Percentiles rank a stretch among this genome's conserved stretches.
These are phyloP conservation scores for Alternaria panax DNA, from an alignment of 2,329 filamentous ascomycete genomes.

Conservation along the genomic window DNA sequence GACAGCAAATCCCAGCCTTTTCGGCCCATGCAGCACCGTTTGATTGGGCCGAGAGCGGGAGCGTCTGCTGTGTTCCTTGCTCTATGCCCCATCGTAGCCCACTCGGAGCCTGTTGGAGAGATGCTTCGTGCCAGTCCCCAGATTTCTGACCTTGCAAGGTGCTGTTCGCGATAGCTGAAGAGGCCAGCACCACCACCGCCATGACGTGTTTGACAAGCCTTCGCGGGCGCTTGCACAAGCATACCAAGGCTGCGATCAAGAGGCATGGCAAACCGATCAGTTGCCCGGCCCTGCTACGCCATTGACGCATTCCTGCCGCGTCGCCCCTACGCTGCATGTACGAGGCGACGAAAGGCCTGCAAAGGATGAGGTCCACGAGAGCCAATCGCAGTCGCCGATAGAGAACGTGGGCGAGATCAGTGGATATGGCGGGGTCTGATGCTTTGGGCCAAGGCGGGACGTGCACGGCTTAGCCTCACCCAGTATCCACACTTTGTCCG, in stretches of 20 bases:
- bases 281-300: conserved; percentile 1
- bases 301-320: conserved; percentile 9
- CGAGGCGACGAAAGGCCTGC: conserved; percentile 2
- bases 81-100: conserved; percentile 3
- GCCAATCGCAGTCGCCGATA: conserved; percentile 22
- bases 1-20: conserved; percentile 20
- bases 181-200: too few relatives aligned
- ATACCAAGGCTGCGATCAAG: conserved; percentile 16
- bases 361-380: conserved; percentile 6
- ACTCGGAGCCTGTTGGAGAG: not conserved
- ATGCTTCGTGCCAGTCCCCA: conserved; percentile 8
- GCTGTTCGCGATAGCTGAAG: not conserved
- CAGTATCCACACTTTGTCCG: conserved; percentile 6
- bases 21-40: conserved; percentile 2
- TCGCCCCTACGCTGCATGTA: conserved; percentile 7
- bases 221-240: conserved; percentile 25
- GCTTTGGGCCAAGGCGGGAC: conserved; percentile 2
- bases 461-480: conserved; percentile 6
- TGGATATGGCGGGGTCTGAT: conserved; percentile 18
- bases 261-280: conserved; percentile 13
- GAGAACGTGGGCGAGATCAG: conserved; percentile 19
- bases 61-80: conserved; percentile 3
- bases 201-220: conserved; percentile 26
- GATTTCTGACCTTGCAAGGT: not conserved
- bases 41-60: conserved; percentile 12